Evolutionary conservation across 1,139 yeast species (phyloP), one percentile per base, ranked within the genome.

Genomic region (Kodamaea sp.): DNA sequence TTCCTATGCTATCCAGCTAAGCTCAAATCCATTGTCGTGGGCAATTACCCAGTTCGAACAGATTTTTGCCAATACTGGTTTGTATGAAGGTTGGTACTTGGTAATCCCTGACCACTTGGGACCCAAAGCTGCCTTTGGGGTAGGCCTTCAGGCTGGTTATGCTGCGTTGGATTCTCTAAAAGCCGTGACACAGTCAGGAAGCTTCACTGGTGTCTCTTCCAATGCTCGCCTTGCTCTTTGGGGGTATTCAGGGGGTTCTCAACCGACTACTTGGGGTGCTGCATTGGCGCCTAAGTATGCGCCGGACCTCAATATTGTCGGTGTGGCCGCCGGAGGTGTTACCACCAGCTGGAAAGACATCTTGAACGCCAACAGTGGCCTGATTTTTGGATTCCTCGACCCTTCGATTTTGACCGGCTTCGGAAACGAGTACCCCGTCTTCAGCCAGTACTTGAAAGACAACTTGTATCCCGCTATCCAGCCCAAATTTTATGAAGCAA

Each of bases 151-250:
- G 31, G 55, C 64, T 10, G 69, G 57, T 1, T 52, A 57, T 16
- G 55, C 59, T 7, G 46, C 52, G 1, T 51, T 64, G 34, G 59
- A 64, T 43, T 45, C 60, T 1, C 39, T 63, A n/a, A 39, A 61
- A 34, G 69, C 46, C 3, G 38, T 41, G 3, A 29, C 49, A 25
- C 29, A 24, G 2, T 31, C 49, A 1, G 39, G 32, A 1, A 28
- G 40, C n/a, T 18, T 35, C 11, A 44, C 52, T 14, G 53, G 51
- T 1, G 25, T 51, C n/a, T 11, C 35, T 4, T 15, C 36, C 3
- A 42, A 42, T 24, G 51, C 57, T 7, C 28, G 45, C 20, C 42
- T 47, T 6, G 46, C 37, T 2, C 20, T 50, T 31, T 51, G 48
- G 49, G 57, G 57, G 1, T 52, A 48, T 29, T 48, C 53, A 2